phyloP scores from a whole-genome alignment of 2,329 filamentous ascomycete species.

The Paracorniculantispora psalliotae region DNA sequence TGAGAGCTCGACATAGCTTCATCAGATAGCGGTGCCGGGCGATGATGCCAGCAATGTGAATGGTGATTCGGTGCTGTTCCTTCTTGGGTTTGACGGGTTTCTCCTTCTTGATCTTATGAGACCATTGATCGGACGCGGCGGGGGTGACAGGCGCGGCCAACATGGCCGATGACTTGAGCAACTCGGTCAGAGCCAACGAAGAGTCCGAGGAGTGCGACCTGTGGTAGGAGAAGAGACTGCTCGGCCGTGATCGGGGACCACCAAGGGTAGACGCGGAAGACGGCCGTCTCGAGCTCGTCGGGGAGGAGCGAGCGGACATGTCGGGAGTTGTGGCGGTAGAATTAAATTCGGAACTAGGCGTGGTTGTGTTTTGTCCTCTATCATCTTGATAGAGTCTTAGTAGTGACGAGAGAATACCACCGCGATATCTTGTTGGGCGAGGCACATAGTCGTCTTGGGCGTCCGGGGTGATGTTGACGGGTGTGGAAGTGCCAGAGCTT shows the following conservation, averaged over 20 bases:
- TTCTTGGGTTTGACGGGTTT: conserved; percentile 33
- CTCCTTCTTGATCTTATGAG: conserved; percentile 39
- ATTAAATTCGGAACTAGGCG: conserved; percentile 34
- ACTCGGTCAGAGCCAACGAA: conserved; percentile 43
- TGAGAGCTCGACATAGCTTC: conserved; percentile 78
- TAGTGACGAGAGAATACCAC: conserved; percentile 67
- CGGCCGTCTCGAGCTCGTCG: conserved; percentile 34
- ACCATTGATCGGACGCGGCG: conserved; percentile 39
- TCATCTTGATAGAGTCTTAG: conserved; percentile 63
- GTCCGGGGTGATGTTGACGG: conserved; percentile 31
- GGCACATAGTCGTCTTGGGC: conserved; percentile 58
- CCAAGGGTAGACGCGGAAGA: conserved; percentile 34
- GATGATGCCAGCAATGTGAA: conserved; percentile 63
- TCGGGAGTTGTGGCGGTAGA: conserved; percentile 32
- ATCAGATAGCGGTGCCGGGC: conserved; percentile 78
- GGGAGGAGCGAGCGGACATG: conserved; percentile 39
- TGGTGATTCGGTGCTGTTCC: conserved; percentile 42
- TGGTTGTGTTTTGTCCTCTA: conserved; percentile 24
- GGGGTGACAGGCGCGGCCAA: conserved; percentile 44
- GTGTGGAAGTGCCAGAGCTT: conserved; percentile 34
- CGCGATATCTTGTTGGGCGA: conserved; percentile 62
- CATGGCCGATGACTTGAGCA: conserved; percentile 51
- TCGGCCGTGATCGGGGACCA: conserved; percentile 30
- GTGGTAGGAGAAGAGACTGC: conserved; percentile 37
- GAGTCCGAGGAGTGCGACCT: conserved; percentile 39